Conservation (phyloP, 1,284 basidiomycete genomes). For the Mixia osmundae region DNA sequence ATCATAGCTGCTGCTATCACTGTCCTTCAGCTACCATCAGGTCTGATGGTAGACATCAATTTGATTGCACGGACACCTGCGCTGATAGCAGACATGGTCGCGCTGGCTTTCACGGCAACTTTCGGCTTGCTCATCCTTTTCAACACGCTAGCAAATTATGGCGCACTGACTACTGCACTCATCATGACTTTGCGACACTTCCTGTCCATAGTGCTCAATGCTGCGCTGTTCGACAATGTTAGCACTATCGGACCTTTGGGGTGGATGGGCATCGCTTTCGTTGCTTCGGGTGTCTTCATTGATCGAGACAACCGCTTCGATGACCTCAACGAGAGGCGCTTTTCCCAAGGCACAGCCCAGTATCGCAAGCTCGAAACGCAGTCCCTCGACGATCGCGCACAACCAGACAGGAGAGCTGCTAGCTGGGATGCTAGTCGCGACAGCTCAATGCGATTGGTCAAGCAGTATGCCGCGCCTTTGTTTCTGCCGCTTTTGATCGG, state of each 20-base stretch:
- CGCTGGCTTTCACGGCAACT: constrained; percentile 13
- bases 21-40: constrained; percentile 7
- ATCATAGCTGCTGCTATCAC: constrained; percentile 12
- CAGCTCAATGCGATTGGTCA: too few relatives aligned
- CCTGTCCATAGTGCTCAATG: constrained; percentile 17
- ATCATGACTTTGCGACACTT: constrained; percentile 13
- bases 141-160: constrained; percentile 15
- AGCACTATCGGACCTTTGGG: constrained; percentile 25
- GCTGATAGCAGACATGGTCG: constrained; percentile 7
- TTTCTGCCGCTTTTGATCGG: too few relatives aligned
- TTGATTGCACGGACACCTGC: constrained; percentile 1
- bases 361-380: too few relatives aligned
- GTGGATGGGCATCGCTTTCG: constrained; percentile 27
- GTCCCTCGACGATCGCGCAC: too few relatives aligned
- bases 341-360: too few relatives aligned
- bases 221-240: constrained; percentile 15
- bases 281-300: constrained; percentile 7
- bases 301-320: constrained; percentile 8
- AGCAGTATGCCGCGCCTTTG: too few relatives aligned
- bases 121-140: constrained; percentile 15
- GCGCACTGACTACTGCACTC: constrained; percentile 4
- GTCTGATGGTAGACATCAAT: constrained; percentile 1
- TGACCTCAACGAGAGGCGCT: too few relatives aligned
- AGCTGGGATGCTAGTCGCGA: too few relatives aligned
- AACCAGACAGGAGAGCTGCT: too few relatives aligned